Conservation (phyloP, 179 eudicot genomes). For the Amaranthus tricolor region DNA sequence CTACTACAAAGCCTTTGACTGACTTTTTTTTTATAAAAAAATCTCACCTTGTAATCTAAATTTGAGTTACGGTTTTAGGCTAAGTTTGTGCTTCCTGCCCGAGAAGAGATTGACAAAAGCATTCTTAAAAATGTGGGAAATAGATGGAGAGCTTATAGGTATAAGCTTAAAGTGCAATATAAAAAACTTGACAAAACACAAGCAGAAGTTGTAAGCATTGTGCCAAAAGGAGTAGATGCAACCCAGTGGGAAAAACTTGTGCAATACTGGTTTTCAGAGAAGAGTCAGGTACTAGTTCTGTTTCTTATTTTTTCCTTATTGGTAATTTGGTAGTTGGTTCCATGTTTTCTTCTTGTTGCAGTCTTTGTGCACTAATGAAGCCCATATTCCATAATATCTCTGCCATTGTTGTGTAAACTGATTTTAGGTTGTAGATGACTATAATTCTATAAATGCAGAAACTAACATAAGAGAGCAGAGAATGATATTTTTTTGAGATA, state of each 20-base stretch:
- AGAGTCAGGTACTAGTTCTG: slow-evolving; percentile 21
- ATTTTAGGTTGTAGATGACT: not conserved
- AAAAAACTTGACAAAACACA: slow-evolving; percentile 31
- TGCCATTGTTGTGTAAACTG: not conserved
- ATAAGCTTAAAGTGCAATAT: slow-evolving; percentile 32
- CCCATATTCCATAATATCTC: slow-evolving; percentile 5
- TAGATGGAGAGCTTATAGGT: slow-evolving; percentile 31
- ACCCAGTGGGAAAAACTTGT: slow-evolving; percentile 40
- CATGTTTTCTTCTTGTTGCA: not conserved
- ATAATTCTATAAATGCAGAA: not conserved
- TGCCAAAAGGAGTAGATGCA: slow-evolving; percentile 30
- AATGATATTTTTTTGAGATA: too few relatives aligned
- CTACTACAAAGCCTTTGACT: not conserved
- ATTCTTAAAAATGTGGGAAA: slow-evolving; percentile 38
- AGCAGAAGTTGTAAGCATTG: slow-evolving; percentile 34
- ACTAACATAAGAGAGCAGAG: too few relatives aligned
- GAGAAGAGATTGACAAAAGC: slow-evolving; percentile 27
- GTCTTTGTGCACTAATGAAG: not conserved
- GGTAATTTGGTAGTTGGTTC: not conserved
- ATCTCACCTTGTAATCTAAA: slow-evolving; percentile 7
- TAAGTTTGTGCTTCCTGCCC: slow-evolving; percentile 32
- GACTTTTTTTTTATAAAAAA: not conserved
- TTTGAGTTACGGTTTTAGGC: slow-evolving; percentile 26
- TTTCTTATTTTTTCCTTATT: not conserved
- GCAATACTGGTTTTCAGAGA: slow-evolving; percentile 40